Conservation (phyloP, 805 yeast species). For the Dipodascus albidus region DNA sequence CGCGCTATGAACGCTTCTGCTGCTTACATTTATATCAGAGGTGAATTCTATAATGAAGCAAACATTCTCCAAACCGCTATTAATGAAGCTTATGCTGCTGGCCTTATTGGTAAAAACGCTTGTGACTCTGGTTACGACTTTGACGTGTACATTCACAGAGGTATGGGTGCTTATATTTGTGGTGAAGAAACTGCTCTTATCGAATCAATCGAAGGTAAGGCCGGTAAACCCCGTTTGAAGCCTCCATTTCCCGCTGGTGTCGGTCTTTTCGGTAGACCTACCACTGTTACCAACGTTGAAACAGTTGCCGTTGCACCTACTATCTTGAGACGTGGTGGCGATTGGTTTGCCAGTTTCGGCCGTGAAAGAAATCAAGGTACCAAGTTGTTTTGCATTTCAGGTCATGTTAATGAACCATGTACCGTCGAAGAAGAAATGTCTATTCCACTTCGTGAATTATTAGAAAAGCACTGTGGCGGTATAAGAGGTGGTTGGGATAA, state of each 20-base stretch:
- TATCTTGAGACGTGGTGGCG: slow-evolving; percentile 78
- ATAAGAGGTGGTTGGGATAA: slow-evolving; percentile 90
- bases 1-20: slow-evolving; percentile 91
- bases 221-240: slow-evolving; percentile 87
- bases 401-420: slow-evolving; percentile 87
- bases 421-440: slow-evolving; percentile 94
- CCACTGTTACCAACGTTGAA: slow-evolving; percentile 85
- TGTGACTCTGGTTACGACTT: slow-evolving; percentile 81
- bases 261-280: slow-evolving; percentile 83
- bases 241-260: slow-evolving; percentile 95
- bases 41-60: slow-evolving; percentile 81
- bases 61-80: slow-evolving; percentile 65
- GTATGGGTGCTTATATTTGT: slow-evolving; percentile 89
- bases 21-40: slow-evolving; percentile 83
- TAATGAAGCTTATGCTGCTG: slow-evolving; percentile 77
- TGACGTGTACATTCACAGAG: slow-evolving; percentile 78
- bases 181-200: slow-evolving; percentile 89
- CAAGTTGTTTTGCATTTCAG: slow-evolving; percentile 76
- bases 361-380: slow-evolving; percentile 79
- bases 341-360: slow-evolving; percentile 77
- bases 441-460: slow-evolving; percentile 67
- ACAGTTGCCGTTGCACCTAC: slow-evolving; percentile 88
- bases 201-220: slow-evolving; percentile 84
- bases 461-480: slow-evolving; percentile 87
- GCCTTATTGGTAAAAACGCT: slow-evolving; percentile 71